Evolutionary conservation across 345 rosid genomes (phyloP).

Genomic region (Populus alba): DNA sequence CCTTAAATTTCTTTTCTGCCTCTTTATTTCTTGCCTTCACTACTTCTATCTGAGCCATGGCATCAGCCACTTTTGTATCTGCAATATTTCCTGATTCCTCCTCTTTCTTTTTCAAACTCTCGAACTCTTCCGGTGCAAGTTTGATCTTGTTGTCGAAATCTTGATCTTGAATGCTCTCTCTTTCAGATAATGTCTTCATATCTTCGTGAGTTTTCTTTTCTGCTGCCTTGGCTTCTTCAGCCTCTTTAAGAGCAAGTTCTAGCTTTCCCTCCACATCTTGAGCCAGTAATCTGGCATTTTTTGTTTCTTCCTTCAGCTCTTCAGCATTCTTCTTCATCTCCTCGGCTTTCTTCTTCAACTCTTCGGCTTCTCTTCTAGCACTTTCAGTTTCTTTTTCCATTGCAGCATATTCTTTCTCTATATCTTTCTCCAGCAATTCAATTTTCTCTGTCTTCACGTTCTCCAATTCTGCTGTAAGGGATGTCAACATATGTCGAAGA

Average conservation of each 20-base stretch:
- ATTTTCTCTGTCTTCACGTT: slow-evolving; percentile 41
- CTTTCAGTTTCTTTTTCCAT: slow-evolving; percentile 18
- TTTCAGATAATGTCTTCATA: slow-evolving; percentile 47
- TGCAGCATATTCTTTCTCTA: slow-evolving; percentile 15
- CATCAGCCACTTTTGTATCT: slow-evolving; percentile 45
- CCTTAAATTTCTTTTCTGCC: slow-evolving; percentile 48
- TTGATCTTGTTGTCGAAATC: slow-evolving; percentile 39
- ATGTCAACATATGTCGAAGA: slow-evolving; percentile 43
- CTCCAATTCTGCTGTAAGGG: slow-evolving; percentile 54
- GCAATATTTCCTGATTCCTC: slow-evolving; percentile 46
- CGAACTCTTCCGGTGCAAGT: slow-evolving; percentile 53
- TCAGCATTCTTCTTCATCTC: slow-evolving; percentile 38
- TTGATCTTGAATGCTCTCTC: slow-evolving; percentile 17
- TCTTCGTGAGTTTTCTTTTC: slow-evolving; percentile 49
- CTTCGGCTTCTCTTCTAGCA: slow-evolving; percentile 40
- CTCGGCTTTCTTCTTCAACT: slow-evolving; percentile 51
- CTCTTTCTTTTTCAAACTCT: slow-evolving; percentile 46
- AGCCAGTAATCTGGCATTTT: slow-evolving; percentile 29
- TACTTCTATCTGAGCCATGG: slow-evolving; percentile 44
- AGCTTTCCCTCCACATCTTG: slow-evolving; percentile 50
- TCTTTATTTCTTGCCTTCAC: slow-evolving; percentile 41
- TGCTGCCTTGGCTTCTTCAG: slow-evolving; percentile 52
- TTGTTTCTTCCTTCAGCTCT: slow-evolving; percentile 47
- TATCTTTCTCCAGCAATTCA: slow-evolving; percentile 34
- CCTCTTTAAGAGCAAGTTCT: slow-evolving; percentile 38